Conservation (phyloP, 768 basidiomycete species). For the Tubosaeta brunneosetosa region DNA sequence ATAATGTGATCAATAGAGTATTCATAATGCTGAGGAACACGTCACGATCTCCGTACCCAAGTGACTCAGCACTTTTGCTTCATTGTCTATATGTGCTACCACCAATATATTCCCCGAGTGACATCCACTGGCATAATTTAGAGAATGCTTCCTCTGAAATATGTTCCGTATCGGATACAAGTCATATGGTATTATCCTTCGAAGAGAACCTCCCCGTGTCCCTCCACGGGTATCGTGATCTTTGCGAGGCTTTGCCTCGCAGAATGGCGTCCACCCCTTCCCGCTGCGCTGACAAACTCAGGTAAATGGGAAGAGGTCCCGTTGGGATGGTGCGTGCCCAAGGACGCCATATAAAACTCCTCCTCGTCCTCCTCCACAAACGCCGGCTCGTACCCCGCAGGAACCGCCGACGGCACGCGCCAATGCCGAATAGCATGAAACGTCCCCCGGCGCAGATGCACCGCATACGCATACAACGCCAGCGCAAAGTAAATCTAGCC, state of each 20-base stretch:
- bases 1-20: not conserved
- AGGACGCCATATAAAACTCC: slow-evolving; percentile 64
- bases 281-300: slow-evolving; percentile 60
- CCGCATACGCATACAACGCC: slow-evolving; percentile 88
- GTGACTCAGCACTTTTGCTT: no score
- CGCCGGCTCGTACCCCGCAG: slow-evolving; percentile 24
- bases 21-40: not conserved
- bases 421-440: slow-evolving; percentile 70
- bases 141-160: slow-evolving; percentile 7
- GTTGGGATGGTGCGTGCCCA: slow-evolving; percentile 42
- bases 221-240: slow-evolving; percentile 36
- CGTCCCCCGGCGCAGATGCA: slow-evolving; percentile 86
- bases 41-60: no score
- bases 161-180: slow-evolving; percentile 13
- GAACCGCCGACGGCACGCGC: slow-evolving; percentile 14
- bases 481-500: slow-evolving; percentile 84
- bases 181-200: slow-evolving; percentile 39
- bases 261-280: slow-evolving; percentile 25
- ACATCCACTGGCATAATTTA: not conserved
- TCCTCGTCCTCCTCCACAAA: slow-evolving; percentile 55
- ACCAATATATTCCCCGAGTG: not conserved
- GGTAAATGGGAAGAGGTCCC: slow-evolving; percentile 51
- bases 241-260: slow-evolving; percentile 24
- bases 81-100: no score
- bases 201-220: slow-evolving; percentile 53